Evolutionary conservation across 495 filamentous ascomycete species (phyloP).

Genomic region (Hypoxylon fragiforme): DNA sequence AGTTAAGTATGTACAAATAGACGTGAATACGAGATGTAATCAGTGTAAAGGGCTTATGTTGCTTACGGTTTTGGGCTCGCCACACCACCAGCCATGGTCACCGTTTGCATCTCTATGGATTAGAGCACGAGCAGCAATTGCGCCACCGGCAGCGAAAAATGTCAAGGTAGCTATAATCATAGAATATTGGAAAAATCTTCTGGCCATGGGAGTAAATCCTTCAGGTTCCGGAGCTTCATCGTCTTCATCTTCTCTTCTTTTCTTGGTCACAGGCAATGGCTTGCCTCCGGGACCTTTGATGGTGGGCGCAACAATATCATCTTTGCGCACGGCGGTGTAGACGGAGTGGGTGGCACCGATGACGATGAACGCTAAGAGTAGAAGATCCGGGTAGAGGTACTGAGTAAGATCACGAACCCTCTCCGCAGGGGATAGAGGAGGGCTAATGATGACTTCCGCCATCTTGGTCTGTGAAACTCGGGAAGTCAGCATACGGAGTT

Average conservation of each 20-base stretch:
- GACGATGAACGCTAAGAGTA: conserved; percentile 48
- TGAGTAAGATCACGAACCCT: conserved; percentile 43
- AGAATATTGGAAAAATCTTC: conserved; percentile 73
- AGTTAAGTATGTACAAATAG: neutral
- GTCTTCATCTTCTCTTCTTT: conserved; percentile 44
- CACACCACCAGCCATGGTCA: conserved; percentile 85
- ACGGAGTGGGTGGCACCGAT: conserved; percentile 49
- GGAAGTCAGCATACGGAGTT: conserved; percentile 28
- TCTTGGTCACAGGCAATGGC: conserved; percentile 67
- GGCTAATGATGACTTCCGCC: conserved; percentile 37
- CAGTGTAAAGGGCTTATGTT: neutral
- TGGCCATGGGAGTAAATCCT: conserved; percentile 61
- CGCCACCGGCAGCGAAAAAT: conserved; percentile 71
- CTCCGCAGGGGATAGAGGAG: conserved; percentile 39
- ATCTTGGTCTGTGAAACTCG: conserved; percentile 34
- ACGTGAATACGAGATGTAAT: too few species aligned
- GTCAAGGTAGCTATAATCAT: conserved; percentile 68
- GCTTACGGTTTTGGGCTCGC: conserved; percentile 80
- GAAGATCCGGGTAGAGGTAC: conserved; percentile 47
- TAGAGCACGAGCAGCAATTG: conserved; percentile 78
- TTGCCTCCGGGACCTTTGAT: conserved; percentile 75
- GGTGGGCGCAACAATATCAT: conserved; percentile 43
- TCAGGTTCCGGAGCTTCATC: conserved; percentile 35
- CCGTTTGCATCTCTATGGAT: conserved; percentile 30
- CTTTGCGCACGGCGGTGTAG: conserved; percentile 47